Evolutionary conservation across 345 rosid species (phyloP), one percentile per base, ranked within the genome.

Genomic region (Geranium rotundifolium): DNA sequence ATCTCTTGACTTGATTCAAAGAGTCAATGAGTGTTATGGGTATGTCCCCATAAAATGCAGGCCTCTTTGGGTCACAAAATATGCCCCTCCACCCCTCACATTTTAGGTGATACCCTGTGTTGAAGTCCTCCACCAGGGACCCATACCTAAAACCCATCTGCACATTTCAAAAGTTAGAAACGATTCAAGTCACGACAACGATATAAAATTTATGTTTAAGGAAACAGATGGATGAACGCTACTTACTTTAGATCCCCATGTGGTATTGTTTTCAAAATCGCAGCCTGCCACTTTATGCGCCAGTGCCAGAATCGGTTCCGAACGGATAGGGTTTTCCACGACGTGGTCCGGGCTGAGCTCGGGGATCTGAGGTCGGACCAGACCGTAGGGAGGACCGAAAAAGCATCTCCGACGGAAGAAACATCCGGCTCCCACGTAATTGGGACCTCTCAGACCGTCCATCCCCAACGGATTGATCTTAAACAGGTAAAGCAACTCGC

Each of bases 101-200:
- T 0, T 84, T 81, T 27, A 90, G 69, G 9, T 19, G 58, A 56
- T 69, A 84, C 0, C 89, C 84, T 8, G 97, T 86, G 70, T 67
- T 80, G 56, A 54, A 80, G 69, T 88, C 93, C 72, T 91, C 97
- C 15, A 83, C 87, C 54, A 91, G 58, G 0, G 96, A 81, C 0
- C 96, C 96, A 63, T 88, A 90, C 56, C 83, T 71, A 17, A 76
- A 78, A 0, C 97, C 97, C 30, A 71, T 72, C 91, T 88, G 76
- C 63, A 68, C 19, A 63, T 17, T 46, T 20, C 12, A 13, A 59
- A 59, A 27, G 15, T 3, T 16, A 10, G 8, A 17, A 4, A 1
- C 1, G 12, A 41, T 41, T 41, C 50, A 41, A 54, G 2, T 54
- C 17, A n/a, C n/a, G n/a, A n/a, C n/a, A n/a, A 16, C 5, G 19